phyloP scores from a whole-genome alignment of 1,139 yeast species.

The Martiniozyma asiatica region DNA sequence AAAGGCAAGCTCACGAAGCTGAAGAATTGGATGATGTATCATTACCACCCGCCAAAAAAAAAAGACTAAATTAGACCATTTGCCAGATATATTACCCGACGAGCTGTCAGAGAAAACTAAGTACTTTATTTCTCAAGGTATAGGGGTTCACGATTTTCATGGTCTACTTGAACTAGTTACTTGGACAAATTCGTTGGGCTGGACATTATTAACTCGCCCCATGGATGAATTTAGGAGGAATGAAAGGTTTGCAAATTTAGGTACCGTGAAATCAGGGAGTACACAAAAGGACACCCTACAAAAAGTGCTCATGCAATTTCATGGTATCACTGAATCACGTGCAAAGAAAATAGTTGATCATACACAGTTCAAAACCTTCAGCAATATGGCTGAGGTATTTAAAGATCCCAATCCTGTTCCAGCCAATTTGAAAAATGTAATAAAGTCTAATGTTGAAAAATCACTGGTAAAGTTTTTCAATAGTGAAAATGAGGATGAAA shows the following conservation, averaged over 20 bases:
- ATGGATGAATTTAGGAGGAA: conserved; percentile 48
- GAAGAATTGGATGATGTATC: conserved; percentile 5
- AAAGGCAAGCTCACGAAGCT: conserved; percentile 4
- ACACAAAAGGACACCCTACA: conserved; percentile 34
- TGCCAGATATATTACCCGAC: conserved; percentile 11
- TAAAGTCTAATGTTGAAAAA: conserved; percentile 12
- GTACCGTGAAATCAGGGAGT: conserved; percentile 42
- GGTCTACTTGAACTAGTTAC: conserved; percentile 35
- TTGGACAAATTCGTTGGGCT: conserved; percentile 46
- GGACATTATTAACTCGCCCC: conserved; percentile 39
- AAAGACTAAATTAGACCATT: conserved; percentile 7
- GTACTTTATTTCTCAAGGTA: conserved; percentile 30
- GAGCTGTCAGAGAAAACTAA: conserved; percentile 23
- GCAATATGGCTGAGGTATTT: conserved; percentile 22
- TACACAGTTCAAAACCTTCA: conserved; percentile 26
- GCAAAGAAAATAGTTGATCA: conserved; percentile 22
- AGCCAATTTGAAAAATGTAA: not conserved
- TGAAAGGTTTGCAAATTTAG: conserved; percentile 40
- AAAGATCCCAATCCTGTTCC: not conserved
- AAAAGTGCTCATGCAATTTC: conserved; percentile 42
- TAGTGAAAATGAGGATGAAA: conserved; percentile 37
- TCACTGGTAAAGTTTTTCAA: conserved; percentile 27
- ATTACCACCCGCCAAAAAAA: conserved; percentile 1
- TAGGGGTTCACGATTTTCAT: conserved; percentile 37
- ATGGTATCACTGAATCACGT: conserved; percentile 36